These are phyloP conservation scores for Pilasporangium apinafurcum DNA, from an alignment of 352 stramenopile genomes.

Conservation along the genomic window DNA sequence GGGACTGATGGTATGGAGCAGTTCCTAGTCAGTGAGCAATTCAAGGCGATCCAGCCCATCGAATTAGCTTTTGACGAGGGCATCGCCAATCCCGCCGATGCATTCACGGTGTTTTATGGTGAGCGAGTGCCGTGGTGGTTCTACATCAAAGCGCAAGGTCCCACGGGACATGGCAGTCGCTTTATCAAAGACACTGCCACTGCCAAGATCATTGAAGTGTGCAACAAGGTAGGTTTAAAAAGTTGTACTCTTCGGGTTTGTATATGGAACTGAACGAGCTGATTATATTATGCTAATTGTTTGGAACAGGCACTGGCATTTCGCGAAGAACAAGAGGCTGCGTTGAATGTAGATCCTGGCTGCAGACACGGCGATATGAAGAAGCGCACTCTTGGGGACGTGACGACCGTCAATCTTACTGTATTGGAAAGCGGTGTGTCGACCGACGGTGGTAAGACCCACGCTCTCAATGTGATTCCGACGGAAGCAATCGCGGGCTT, in stretches of 20 bases:
- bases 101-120: constrained; percentile 95
- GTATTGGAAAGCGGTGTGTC: constrained; percentile 88
- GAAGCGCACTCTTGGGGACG: constrained; percentile 91
- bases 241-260: no score
- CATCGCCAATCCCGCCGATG: constrained; percentile 83
- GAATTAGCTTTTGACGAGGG: constrained; percentile 94
- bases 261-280: no score
- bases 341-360: constrained; percentile 58
- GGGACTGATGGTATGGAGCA: constrained; percentile 88
- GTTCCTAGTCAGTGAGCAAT: constrained; percentile 85
- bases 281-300: no score
- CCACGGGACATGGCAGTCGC: constrained; percentile 83
- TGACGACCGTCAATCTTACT: constrained; percentile 95
- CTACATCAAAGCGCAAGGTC: constrained; percentile 68
- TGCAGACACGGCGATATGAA: constrained; percentile 92
- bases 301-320: constrained; percentile 80
- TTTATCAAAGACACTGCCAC: constrained; percentile 95
- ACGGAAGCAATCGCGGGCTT: constrained; percentile 88
- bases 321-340: constrained; percentile 82
- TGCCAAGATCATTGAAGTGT: constrained; percentile 89
- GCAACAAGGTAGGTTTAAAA: constrained; percentile 77
- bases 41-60: constrained; percentile 73
- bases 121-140: constrained; percentile 93
- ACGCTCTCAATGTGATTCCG: constrained; percentile 93
- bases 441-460: constrained; percentile 72